A percentile compares a stretch with the other conserved stretches of the same genome.
phyloP scores from a whole-genome alignment of 495 filamentous ascomycete genomes.

The Coniosporium apollinis region DNA sequence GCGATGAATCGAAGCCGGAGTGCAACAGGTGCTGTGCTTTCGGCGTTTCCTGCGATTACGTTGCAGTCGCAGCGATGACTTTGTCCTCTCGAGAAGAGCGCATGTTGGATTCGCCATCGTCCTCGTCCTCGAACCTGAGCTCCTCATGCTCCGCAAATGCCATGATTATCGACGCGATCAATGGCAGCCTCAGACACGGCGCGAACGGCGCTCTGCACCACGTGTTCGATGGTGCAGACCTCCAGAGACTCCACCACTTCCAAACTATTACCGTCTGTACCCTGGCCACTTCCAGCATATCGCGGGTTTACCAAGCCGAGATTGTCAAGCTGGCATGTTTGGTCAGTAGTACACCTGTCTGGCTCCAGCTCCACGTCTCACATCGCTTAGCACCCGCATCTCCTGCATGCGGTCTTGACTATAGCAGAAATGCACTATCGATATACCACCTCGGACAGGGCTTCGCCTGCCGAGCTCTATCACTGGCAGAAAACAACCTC shows the following conservation, averaged over 20 bases:
- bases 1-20: constrained; percentile 28
- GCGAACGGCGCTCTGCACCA: no score
- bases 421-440: constrained; percentile 26
- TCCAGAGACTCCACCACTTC: no score
- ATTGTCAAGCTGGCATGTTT: no score
- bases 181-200: constrained; percentile 2
- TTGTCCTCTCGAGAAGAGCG: no score
- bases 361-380: no score
- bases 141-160: not conserved
- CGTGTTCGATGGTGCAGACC: no score
- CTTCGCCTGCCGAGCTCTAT: constrained; percentile 12
- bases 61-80: constrained; percentile 7
- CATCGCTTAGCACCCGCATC: constrained; percentile 19
- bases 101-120: no score
- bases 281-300: no score
- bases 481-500: constrained; percentile 24
- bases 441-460: constrained; percentile 8
- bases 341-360: no score
- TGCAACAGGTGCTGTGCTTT: constrained; percentile 27
- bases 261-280: no score
- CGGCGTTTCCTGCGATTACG: constrained; percentile 28
- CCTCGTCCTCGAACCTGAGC: constrained; percentile 13
- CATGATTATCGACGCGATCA: not conserved
- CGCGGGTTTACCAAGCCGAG: no score
- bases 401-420: constrained; percentile 25